Evolutionary conservation across 176 grass and related monocot species (phyloP).

Genomic region (Oryza meridionalis): DNA sequence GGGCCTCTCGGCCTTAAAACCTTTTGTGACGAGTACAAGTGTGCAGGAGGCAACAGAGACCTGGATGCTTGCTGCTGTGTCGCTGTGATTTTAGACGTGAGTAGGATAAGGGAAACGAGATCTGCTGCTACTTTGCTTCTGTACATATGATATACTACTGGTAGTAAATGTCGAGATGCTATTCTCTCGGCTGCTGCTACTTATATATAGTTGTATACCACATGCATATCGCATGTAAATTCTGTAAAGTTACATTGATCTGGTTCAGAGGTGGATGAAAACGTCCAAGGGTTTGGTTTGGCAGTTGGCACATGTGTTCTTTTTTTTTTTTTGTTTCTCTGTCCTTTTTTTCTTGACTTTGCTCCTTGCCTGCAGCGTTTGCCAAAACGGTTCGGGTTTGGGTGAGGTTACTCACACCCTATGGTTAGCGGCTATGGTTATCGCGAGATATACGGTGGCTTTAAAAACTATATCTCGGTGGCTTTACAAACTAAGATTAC

Average conservation of each 20-base stretch:
- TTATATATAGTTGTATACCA: constrained; percentile 15
- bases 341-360: neutral
- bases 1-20: neutral
- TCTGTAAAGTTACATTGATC: neutral
- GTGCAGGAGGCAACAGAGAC: constrained; percentile 27
- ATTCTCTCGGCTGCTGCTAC: neutral
- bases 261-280: constrained; percentile 9
- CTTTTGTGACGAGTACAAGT: constrained; percentile 25
- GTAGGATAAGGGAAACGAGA: constrained; percentile 36
- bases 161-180: constrained; percentile 14
- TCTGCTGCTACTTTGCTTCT: constrained; percentile 15
- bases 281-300: neutral
- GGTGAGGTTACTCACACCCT: too few species aligned
- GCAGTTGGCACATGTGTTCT: neutral
- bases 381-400: too few species aligned
- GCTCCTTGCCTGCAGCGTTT: neutral
- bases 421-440: too few species aligned
- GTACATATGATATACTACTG: neutral
- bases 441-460: too few species aligned
- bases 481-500: too few species aligned
- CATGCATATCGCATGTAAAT: neutral
- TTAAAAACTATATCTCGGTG: too few species aligned
- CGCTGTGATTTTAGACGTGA: constrained; percentile 35
- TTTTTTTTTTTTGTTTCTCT: neutral
- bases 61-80: constrained; percentile 28